Conservation (phyloP, 192 early-diverging fungal species). For the Backusella tuberculispora region DNA sequence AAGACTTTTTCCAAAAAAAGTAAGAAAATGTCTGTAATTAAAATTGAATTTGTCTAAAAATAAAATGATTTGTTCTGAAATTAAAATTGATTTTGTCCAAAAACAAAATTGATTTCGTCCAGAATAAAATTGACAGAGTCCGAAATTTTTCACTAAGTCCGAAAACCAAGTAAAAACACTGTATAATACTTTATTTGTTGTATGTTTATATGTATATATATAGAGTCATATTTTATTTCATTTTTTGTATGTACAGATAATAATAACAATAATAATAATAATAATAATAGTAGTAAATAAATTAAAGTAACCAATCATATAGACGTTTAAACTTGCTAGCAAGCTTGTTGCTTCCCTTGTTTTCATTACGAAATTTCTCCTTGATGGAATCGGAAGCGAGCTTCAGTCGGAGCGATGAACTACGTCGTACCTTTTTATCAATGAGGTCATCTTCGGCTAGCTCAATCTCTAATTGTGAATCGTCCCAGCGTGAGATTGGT, state of each 20-base stretch:
- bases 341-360: not conserved
- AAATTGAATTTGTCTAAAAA: no score
- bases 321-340: slow-evolving; percentile 5
- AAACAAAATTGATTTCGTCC: no score
- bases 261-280: not conserved
- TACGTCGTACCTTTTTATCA: slow-evolving; percentile 23
- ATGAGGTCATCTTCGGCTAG: slow-evolving; percentile 27
- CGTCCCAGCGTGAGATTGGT: slow-evolving; percentile 20
- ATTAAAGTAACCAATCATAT: slow-evolving; percentile 21
- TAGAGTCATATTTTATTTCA: not conserved
- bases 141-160: no score
- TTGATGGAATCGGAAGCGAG: not conserved
- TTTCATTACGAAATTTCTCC: slow-evolving; percentile 1
- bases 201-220: not conserved
- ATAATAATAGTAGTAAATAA: not conserved
- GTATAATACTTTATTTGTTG: no score
- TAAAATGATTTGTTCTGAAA: no score
- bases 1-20: no score
- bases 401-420: slow-evolving; percentile 24
- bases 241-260: not conserved
- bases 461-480: slow-evolving; percentile 25
- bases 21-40: no score
- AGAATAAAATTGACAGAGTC: no score
- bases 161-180: no score
- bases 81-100: no score